Conservation (phyloP, 1,284 basidiomycete species). For the Anthracocystis setariae region DNA sequence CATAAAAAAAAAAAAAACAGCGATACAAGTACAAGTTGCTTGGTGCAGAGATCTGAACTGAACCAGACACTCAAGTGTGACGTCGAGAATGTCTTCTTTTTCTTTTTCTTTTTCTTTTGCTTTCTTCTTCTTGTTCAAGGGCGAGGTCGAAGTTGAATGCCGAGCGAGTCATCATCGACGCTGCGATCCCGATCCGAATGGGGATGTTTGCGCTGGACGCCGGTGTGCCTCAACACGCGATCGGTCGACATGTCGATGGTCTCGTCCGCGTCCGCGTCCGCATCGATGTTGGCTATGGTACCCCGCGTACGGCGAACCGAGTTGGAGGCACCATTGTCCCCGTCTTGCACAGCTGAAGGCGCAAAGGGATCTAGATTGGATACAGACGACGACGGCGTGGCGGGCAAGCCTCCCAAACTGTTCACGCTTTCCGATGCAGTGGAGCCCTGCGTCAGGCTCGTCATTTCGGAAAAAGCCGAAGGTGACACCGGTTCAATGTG, state of each 20-base stretch:
- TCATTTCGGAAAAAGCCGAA: conserved; percentile 43
- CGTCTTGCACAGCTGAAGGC: conserved; percentile 3
- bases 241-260: background rate
- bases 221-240: conserved; percentile 12
- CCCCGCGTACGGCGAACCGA: background rate
- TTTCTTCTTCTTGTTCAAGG: background rate
- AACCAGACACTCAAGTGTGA: too few relatives aligned
- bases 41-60: background rate
- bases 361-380: conserved; percentile 19
- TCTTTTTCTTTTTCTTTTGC: background rate
- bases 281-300: background rate
- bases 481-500: conserved; percentile 34
- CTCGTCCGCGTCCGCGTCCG: conserved; percentile 12
- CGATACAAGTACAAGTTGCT: background rate
- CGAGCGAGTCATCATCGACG: conserved; percentile 15
- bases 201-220: conserved; percentile 13
- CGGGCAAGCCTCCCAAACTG: conserved; percentile 28
- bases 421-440: conserved; percentile 37
- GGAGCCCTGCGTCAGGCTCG: conserved; percentile 42
- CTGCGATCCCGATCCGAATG: background rate
- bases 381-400: conserved; percentile 25
- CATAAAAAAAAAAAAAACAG: background rate
- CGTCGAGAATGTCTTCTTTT: too few relatives aligned
- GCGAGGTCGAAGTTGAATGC: conserved; percentile 21
- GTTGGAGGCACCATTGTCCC: background rate